phyloP scores from a whole-genome alignment of 345 rosid genomes.

The Xanthoceras sorbifolium region DNA sequence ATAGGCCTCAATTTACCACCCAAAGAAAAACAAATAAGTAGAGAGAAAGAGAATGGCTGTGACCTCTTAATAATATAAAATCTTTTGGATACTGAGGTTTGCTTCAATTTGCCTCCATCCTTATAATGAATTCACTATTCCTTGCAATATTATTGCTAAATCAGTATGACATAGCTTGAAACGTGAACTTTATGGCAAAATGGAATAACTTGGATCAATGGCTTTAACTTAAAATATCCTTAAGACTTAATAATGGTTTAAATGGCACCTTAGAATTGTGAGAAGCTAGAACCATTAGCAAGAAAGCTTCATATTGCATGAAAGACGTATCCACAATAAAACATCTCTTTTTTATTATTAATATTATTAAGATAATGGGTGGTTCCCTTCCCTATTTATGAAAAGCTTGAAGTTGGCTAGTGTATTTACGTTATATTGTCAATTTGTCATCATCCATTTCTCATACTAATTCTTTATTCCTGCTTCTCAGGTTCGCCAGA shows the following conservation, averaged over 20 bases:
- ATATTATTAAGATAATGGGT: neutral
- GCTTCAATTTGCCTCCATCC: neutral
- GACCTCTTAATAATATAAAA: neutral
- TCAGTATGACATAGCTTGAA: neutral
- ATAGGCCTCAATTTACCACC: neutral
- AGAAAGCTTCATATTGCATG: neutral
- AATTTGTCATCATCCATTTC: conserved; percentile 3
- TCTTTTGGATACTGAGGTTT: neutral
- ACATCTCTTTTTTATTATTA: neutral
- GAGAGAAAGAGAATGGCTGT: neutral
- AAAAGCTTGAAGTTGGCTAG: neutral
- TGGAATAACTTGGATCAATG: no score
- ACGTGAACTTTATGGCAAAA: neutral
- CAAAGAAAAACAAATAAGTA: neutral
- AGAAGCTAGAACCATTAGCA: neutral
- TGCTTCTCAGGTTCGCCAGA: conserved; percentile 76
- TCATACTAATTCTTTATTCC: conserved; percentile 23
- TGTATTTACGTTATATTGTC: neutral
- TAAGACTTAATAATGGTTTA: no score
- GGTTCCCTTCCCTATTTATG: conserved; percentile 1
- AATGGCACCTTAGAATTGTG: neutral
- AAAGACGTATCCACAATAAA: neutral
- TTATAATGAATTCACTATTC: neutral
- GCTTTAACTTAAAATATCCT: no score
- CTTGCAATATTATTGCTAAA: neutral